Conservation (phyloP, 441 rosid genomes). For the Sinapis alba region DNA sequence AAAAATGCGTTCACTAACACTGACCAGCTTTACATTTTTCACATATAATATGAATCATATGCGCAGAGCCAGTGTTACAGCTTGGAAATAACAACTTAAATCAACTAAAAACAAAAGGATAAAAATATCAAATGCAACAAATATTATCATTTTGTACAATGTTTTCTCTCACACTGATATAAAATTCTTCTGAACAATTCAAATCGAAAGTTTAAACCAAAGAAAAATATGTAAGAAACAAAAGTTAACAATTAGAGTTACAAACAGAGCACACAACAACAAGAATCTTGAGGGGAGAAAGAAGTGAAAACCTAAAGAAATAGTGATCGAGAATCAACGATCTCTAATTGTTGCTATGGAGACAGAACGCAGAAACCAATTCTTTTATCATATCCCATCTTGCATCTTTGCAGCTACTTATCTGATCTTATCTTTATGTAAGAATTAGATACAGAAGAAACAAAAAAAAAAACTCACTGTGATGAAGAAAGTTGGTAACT, state of each 20-base stretch:
- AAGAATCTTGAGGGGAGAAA: conserved; percentile 13
- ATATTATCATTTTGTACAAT: no score
- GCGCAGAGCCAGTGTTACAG: no score
- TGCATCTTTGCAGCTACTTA: conserved; percentile 39
- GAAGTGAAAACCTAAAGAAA: conserved; percentile 30
- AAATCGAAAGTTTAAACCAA: conserved; percentile 7
- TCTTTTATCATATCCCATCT: conserved; percentile 31
- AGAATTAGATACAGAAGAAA: conserved; percentile 12
- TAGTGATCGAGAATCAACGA: conserved; percentile 41
- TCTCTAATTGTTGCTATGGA: conserved; percentile 35
- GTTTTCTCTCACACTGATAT: no score
- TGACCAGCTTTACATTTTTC: no score
- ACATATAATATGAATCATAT: no score
- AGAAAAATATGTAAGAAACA: conserved; percentile 8
- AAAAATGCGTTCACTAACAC: no score
- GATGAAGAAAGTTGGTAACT: conserved; percentile 28
- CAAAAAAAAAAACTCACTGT: conserved; percentile 31
- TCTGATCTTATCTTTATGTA: conserved; percentile 36
- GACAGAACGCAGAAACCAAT: conserved; percentile 28
- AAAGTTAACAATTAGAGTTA: conserved; percentile 35
- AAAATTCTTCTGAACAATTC: conserved; percentile 6
- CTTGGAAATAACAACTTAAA: no score
- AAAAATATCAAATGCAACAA: no score
- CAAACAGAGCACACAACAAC: conserved; percentile 43
- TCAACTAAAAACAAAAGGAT: no score